A percentile compares a stretch with the other conserved stretches of the same genome.
phyloP scores from a whole-genome alignment of 1,284 basidiomycete species.

The Lentinus polychrous region DNA sequence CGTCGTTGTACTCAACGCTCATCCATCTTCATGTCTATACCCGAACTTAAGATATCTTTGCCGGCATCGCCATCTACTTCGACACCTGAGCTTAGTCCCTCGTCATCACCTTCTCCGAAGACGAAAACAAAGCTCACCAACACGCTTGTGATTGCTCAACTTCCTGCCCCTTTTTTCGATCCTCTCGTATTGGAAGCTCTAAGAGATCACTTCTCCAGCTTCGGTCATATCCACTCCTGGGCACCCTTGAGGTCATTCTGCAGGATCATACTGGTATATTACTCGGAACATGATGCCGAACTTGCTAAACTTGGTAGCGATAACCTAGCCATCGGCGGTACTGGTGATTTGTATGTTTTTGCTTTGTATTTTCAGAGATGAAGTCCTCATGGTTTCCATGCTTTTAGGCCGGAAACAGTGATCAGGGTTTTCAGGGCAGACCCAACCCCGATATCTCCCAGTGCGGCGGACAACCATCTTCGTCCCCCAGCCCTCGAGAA shows the following conservation, averaged over 20 bases:
- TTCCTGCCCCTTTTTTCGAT: conserved; percentile 48
- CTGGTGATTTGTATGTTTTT: conserved; percentile 36
- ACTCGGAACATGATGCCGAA: conserved; percentile 57
- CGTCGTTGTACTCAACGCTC: too few relatives aligned
- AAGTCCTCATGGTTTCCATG: conserved; percentile 4
- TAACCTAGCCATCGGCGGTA: conserved; percentile 46
- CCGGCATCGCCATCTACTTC: not conserved
- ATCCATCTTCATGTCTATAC: not conserved
- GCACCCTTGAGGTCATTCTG: conserved; percentile 78
- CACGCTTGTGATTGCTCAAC: conserved; percentile 28
- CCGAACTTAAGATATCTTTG: not conserved
- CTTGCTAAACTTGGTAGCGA: conserved; percentile 56
- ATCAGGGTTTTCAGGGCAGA: conserved; percentile 80
- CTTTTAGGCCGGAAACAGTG: conserved; percentile 40
- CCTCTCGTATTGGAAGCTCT: conserved; percentile 63
- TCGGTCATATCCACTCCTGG: conserved; percentile 80
- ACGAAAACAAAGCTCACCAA: conserved; percentile 25
- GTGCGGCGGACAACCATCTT: conserved; percentile 45
- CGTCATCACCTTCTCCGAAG: conserved; percentile 11
- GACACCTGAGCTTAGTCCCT: conserved; percentile 12
- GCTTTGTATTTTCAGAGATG: conserved; percentile 7
- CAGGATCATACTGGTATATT: conserved; percentile 77
- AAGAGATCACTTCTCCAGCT: conserved; percentile 60
- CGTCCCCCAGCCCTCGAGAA: conserved; percentile 77
- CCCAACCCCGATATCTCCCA: conserved; percentile 55